These are phyloP conservation scores for Chrysanthemum seticuspe DNA, from an alignment of 129 eudicot genomes.

Conservation along the genomic window DNA sequence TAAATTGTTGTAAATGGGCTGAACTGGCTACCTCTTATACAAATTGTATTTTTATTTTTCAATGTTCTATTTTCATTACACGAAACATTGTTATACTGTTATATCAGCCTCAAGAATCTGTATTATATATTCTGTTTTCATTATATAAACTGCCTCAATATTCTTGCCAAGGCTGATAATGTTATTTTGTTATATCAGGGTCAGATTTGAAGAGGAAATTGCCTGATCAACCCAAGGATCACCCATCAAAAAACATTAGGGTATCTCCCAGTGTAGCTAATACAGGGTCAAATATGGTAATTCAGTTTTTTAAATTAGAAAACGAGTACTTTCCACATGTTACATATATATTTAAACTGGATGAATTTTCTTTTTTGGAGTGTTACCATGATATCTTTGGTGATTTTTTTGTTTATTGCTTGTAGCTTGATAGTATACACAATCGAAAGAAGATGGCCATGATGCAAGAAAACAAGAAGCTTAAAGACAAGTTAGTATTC, in stretches of 20 bases:
- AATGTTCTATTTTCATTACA: not conserved
- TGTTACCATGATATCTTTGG: not conserved
- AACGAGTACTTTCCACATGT: not conserved
- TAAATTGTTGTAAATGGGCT: too few relatives aligned
- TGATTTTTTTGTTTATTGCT: constrained; percentile 19
- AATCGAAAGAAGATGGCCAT: constrained; percentile 37
- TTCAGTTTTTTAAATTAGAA: constrained; percentile 28
- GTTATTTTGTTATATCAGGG: constrained; percentile 33
- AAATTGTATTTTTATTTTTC: not conserved
- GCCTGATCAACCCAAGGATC: constrained; percentile 29
- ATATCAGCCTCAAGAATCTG: not conserved
- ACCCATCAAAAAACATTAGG: constrained; percentile 19
- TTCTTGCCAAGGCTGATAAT: not conserved
- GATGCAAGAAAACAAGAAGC: constrained; percentile 55
- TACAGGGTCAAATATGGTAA: constrained; percentile 25
- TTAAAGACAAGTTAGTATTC: constrained; percentile 33
- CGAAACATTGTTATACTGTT: too few relatives aligned
- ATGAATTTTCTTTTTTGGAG: not conserved
- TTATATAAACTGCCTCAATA: not conserved
- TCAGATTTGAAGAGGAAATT: constrained; percentile 44
- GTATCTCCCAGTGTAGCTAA: constrained; percentile 7
- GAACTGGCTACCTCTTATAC: too few relatives aligned
- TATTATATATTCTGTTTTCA: not conserved
- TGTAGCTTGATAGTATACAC: constrained; percentile 44
- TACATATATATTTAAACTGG: not conserved